Evolutionary conservation across 2,329 filamentous ascomycete species (phyloP).

Genomic region (Clonostachys chloroleuca): DNA sequence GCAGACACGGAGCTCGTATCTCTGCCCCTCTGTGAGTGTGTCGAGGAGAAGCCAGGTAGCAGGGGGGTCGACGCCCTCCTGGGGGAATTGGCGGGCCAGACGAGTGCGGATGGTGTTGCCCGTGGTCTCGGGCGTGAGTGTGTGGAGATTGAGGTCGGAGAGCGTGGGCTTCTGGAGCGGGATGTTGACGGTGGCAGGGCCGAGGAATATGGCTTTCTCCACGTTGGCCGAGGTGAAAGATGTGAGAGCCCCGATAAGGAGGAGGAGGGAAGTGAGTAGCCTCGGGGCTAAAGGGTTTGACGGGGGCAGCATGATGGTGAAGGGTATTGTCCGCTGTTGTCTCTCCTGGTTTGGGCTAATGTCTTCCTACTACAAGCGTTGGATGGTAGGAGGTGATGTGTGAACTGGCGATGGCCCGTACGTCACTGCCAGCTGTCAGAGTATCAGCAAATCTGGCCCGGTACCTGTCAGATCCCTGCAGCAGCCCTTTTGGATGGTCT

Average conservation of each 20-base stretch:
- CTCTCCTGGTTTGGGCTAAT: background rate
- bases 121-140: constrained; percentile 53
- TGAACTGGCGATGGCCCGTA: no score
- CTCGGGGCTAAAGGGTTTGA: background rate
- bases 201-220: constrained; percentile 87
- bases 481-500: no score
- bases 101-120: constrained; percentile 50
- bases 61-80: constrained; percentile 43
- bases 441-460: no score
- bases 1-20: constrained; percentile 90
- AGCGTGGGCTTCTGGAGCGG: constrained; percentile 29
- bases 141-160: constrained; percentile 57
- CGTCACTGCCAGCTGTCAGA: no score
- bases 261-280: constrained; percentile 3
- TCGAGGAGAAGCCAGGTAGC: constrained; percentile 79
- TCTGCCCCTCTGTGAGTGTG: constrained; percentile 61
- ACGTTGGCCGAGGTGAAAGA: constrained; percentile 59
- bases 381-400: no score
- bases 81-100: constrained; percentile 65
- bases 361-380: no score
- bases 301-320: background rate
- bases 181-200: constrained; percentile 53
- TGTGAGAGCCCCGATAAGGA: constrained; percentile 8
- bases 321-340: background rate
- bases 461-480: no score